Evolutionary conservation across 306 rosid genomes (phyloP).

Genomic region (Casuarina cunninghamiana): DNA sequence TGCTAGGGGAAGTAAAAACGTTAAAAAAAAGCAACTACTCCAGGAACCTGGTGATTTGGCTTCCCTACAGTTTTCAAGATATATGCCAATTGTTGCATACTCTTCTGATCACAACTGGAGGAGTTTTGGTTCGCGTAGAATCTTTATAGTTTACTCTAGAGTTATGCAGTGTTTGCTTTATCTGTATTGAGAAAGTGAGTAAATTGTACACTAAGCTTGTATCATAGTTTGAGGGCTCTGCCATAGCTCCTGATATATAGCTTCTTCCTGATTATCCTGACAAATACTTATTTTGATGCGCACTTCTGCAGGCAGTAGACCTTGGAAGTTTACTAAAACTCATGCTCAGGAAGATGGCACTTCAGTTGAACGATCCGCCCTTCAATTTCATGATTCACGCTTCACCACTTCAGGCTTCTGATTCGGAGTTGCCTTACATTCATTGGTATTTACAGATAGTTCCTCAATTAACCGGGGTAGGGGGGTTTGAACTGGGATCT

Average conservation of each 20-base stretch:
- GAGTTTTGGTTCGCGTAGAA: neutral
- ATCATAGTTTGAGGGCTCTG: neutral
- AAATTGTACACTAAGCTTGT: neutral
- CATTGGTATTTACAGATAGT: constrained; percentile 58
- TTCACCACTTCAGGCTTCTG: constrained; percentile 32
- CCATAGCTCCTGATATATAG: neutral
- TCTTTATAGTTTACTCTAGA: neutral
- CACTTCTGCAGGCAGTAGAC: constrained; percentile 47
- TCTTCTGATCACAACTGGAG: neutral
- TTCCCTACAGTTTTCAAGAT: neutral
- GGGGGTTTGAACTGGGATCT: constrained; percentile 50
- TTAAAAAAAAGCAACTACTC: neutral
- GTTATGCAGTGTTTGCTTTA: neutral
- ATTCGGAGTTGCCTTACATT: constrained; percentile 30
- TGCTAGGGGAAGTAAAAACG: neutral
- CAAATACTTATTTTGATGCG: neutral
- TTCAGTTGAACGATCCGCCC: constrained; percentile 54
- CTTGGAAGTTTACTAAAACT: constrained; percentile 52
- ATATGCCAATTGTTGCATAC: neutral
- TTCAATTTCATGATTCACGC: constrained; percentile 57
- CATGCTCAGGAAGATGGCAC: constrained; percentile 42
- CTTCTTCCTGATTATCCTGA: neutral
- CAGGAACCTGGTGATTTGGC: neutral
- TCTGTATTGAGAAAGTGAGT: neutral
- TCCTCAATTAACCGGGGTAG: constrained; percentile 44